phyloP scores from a whole-genome alignment of 164 flowering plant genomes.

The Kingdonia uniflora region DNA sequence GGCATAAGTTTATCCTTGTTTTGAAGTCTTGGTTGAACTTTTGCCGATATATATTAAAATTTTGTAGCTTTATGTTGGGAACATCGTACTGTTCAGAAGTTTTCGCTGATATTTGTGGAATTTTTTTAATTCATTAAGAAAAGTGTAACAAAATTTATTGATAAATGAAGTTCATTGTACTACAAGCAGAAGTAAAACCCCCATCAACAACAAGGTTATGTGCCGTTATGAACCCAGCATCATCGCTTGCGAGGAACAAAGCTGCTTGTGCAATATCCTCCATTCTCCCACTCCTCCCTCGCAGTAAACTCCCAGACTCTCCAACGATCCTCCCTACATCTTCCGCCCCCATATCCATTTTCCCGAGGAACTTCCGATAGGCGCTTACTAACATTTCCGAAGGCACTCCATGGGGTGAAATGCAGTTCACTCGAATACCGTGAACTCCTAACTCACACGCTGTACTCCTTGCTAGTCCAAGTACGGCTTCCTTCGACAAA shows the following conservation, averaged over 20 bases:
- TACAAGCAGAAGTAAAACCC: slow-evolving; percentile 49
- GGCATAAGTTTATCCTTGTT: too few relatives aligned
- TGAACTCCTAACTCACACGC: slow-evolving; percentile 71
- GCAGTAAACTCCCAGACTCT: slow-evolving; percentile 42
- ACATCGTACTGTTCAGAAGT: too few relatives aligned
- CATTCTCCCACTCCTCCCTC: slow-evolving; percentile 35
- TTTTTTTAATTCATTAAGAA: too few relatives aligned
- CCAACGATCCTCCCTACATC: slow-evolving; percentile 37
- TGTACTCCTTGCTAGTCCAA: slow-evolving; percentile 46
- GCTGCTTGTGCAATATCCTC: slow-evolving; percentile 65
- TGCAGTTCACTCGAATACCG: slow-evolving; percentile 78
- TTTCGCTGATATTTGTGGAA: too few relatives aligned
- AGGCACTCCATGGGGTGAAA: slow-evolving; percentile 81
- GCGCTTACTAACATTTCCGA: slow-evolving; percentile 56
- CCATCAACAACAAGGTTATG: slow-evolving; percentile 85
- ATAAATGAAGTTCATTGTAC: slow-evolving; percentile 37
- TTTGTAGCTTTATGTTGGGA: too few relatives aligned
- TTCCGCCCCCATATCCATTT: slow-evolving; percentile 23
- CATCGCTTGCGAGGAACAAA: slow-evolving; percentile 60
- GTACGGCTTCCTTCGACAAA: slow-evolving; percentile 56
- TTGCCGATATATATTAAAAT: too few relatives aligned
- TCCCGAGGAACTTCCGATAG: slow-evolving; percentile 22
- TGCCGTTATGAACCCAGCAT: slow-evolving; percentile 56
- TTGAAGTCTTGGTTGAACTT: too few relatives aligned
- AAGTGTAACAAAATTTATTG: slow-evolving; percentile 8